Percentiles rank a stretch among this genome's conserved stretches.
Evolutionary conservation across 2,329 filamentous ascomycete genomes (phyloP).

Genomic region (Myriosclerotinia duriaeana): DNA sequence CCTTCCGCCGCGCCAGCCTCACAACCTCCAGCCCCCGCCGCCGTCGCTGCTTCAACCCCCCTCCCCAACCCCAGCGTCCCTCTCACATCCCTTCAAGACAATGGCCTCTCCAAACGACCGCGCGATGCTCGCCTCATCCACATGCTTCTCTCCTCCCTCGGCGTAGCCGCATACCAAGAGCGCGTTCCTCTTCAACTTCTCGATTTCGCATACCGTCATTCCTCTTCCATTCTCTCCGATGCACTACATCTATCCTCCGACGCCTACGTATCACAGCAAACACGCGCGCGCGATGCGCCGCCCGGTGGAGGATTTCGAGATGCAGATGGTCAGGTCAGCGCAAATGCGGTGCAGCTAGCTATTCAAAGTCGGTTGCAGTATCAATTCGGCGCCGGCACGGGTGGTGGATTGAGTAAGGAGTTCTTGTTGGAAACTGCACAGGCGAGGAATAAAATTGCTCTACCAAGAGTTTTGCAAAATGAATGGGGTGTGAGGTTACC

Average conservation of each 20-base stretch:
- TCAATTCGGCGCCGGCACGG: constrained; percentile 60
- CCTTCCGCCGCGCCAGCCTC: constrained; percentile 37
- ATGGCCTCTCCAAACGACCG: constrained; percentile 53
- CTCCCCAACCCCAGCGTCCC: constrained; percentile 37
- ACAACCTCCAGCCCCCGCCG: constrained; percentile 26
- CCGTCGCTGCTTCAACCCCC: constrained; percentile 19
- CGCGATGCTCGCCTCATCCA: constrained; percentile 79
- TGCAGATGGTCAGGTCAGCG: constrained; percentile 50
- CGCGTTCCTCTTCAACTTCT: constrained; percentile 80
- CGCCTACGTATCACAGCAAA: constrained; percentile 55
- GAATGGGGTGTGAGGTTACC: constrained; percentile 69
- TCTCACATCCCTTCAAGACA: constrained; percentile 40
- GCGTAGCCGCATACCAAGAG: constrained; percentile 76
- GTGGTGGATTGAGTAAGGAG: constrained; percentile 64
- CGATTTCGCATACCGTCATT: constrained; percentile 85
- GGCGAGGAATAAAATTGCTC: constrained; percentile 64
- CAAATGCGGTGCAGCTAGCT: constrained; percentile 70
- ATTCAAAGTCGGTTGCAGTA: constrained; percentile 67
- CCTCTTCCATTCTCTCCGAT: constrained; percentile 68
- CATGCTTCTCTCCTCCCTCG: constrained; percentile 74
- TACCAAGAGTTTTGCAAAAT: constrained; percentile 62
- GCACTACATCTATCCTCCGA: constrained; percentile 67
- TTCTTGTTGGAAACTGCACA: constrained; percentile 73
- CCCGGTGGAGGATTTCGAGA: constrained; percentile 38
- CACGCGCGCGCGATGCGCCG: constrained; percentile 39